These are phyloP conservation scores for Wallacemonas rigidus DNA, from an alignment of 208 protist species.

Conservation along the genomic window DNA sequence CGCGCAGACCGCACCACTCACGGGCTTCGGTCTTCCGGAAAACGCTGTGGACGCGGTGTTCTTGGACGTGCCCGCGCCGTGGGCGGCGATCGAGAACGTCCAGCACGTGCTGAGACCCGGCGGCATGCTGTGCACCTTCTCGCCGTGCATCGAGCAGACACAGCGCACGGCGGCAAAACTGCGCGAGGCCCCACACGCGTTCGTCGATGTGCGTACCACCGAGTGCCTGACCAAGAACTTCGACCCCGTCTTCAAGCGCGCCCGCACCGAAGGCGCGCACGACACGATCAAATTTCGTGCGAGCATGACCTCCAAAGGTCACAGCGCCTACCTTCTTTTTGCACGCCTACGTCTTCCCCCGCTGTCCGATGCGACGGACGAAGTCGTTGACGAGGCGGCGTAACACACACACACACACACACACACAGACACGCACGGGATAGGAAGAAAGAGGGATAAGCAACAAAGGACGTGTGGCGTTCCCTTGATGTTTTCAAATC, in stretches of 20 bases:
- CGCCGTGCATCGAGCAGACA: constrained; percentile 94
- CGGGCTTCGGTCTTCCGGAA: constrained; percentile 75
- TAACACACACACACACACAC: constrained; percentile 5
- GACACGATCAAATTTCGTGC: constrained; percentile 58
- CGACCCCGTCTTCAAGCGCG: constrained; percentile 68
- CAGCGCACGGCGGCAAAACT: constrained; percentile 81
- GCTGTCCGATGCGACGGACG: background rate
- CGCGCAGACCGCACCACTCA: constrained; percentile 34
- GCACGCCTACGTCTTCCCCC: constrained; percentile 67
- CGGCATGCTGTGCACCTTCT: constrained; percentile 92
- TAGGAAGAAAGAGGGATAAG: too few relatives aligned
- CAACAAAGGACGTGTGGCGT: too few relatives aligned
- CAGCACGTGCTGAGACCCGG: constrained; percentile 74
- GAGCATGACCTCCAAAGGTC: constrained; percentile 72
- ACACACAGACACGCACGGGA: background rate
- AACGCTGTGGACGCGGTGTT: constrained; percentile 90
- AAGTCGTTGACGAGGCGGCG: constrained; percentile 8
- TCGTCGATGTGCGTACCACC: constrained; percentile 88
- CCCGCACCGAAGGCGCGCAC: constrained; percentile 37
- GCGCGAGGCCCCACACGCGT: constrained; percentile 62
- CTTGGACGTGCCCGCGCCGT: constrained; percentile 92
- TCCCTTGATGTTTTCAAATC: too few relatives aligned
- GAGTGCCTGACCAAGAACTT: constrained; percentile 85
- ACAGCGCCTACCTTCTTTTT: constrained; percentile 93
- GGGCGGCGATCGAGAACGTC: constrained; percentile 86